Conservation (phyloP, 2,329 filamentous ascomycete species). For the Tricladium varicosporioides region DNA sequence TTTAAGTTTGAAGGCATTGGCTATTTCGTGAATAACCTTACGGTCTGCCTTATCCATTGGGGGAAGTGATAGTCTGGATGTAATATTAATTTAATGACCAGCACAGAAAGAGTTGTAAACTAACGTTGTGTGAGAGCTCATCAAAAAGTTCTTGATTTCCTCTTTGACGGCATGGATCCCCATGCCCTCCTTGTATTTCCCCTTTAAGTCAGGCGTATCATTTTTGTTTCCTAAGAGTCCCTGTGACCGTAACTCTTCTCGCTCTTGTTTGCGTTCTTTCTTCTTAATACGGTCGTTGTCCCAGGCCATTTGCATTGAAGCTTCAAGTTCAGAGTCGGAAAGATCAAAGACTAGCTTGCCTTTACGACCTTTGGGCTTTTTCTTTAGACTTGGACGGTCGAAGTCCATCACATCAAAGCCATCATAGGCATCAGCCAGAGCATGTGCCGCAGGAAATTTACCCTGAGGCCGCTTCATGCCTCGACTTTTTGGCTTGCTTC, state of each 20-base stretch:
- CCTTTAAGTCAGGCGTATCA: conserved; percentile 53
- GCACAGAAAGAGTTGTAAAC: conserved; percentile 24
- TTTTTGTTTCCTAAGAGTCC: conserved; percentile 62
- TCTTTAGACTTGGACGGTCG: conserved; percentile 64
- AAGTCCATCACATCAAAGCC: conserved; percentile 87
- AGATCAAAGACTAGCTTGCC: conserved; percentile 51
- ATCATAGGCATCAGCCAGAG: conserved; percentile 53
- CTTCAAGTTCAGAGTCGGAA: conserved; percentile 66
- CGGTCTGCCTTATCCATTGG: conserved; percentile 80
- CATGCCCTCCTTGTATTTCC: conserved; percentile 74
- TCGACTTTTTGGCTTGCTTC: conserved; percentile 23
- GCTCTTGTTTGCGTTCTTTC: conserved; percentile 64
- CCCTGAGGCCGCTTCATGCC: conserved; percentile 30
- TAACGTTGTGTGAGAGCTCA: conserved; percentile 61
- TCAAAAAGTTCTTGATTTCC: conserved; percentile 71
- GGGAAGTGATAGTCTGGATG: conserved; percentile 67
- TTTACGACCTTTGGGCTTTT: conserved; percentile 62
- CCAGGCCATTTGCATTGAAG: conserved; percentile 57
- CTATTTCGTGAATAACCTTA: conserved; percentile 77
- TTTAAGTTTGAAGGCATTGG: conserved; percentile 71
- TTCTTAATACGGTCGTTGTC: conserved; percentile 70
- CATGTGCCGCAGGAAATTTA: conserved; percentile 51
- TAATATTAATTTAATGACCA: conserved; percentile 10
- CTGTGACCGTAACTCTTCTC: conserved; percentile 65
- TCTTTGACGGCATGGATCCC: conserved; percentile 65